Conservation (phyloP, 257 asterid species). For the Haberlea rhodopensis region DNA sequence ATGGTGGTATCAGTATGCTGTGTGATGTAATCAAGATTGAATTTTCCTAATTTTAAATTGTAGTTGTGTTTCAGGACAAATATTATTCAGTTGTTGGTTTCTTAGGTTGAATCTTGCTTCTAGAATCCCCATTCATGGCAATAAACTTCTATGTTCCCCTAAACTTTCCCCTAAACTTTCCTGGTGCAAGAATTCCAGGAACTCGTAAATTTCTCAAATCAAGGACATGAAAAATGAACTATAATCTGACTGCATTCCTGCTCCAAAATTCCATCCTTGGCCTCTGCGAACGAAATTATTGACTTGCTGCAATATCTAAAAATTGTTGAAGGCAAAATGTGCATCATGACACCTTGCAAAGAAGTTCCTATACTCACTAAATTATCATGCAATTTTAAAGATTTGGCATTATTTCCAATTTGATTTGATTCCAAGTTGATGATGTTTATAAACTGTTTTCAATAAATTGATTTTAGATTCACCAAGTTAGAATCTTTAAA, state of each 20-base stretch:
- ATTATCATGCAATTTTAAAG: constrained; percentile 1
- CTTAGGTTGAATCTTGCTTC: too few species aligned
- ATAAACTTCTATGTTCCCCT: too few species aligned
- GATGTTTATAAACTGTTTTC: constrained; percentile 14
- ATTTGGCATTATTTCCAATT: constrained; percentile 13
- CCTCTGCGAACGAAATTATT: not conserved
- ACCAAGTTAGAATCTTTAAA: constrained; percentile 11
- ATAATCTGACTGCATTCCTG: constrained; percentile 13
- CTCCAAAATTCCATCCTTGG: not conserved
- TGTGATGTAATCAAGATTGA: not conserved
- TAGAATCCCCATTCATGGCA: not conserved
- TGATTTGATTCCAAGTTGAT: constrained; percentile 6
- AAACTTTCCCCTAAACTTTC: too few species aligned
- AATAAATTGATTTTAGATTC: not conserved
- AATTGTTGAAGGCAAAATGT: constrained; percentile 9
- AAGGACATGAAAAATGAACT: constrained; percentile 6
- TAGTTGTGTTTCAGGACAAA: too few species aligned
- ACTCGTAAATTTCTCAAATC: not conserved
- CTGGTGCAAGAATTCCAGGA: constrained; percentile 1
- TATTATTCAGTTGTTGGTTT: too few species aligned
- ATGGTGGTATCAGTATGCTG: not conserved
- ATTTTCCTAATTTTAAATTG: constrained; percentile 8
- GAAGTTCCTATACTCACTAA: too few species aligned
- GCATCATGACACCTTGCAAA: not conserved
- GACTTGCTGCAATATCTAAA: not conserved